Evolutionary conservation across 2,329 filamentous ascomycete genomes (phyloP).

Genomic region (Penicillium decumbens): DNA sequence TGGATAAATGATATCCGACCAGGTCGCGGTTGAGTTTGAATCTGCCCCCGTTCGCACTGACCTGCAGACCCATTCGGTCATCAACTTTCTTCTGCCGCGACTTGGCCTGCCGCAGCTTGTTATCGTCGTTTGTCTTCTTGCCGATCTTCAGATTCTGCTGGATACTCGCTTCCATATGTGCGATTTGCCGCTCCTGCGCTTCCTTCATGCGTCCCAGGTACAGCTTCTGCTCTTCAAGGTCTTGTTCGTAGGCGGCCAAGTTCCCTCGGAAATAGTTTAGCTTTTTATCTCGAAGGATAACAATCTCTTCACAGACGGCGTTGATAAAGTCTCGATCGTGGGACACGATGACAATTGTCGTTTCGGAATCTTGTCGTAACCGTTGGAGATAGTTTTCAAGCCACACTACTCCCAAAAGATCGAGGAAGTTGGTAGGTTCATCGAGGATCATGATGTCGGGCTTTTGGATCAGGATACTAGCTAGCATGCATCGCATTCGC

Average conservation of each 20-base stretch:
- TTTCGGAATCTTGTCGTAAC: constrained; percentile 50
- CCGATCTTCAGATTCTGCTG: constrained; percentile 69
- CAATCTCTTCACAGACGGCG: constrained; percentile 67
- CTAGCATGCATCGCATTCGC: constrained; percentile 65
- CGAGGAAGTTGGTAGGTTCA: constrained; percentile 83
- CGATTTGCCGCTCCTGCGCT: constrained; percentile 72
- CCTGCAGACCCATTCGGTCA: constrained; percentile 71
- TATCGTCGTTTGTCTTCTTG: constrained; percentile 73
- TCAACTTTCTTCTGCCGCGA: constrained; percentile 80
- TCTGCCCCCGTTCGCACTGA: constrained; percentile 64
- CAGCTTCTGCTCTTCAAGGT: constrained; percentile 60
- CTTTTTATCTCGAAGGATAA: constrained; percentile 68
- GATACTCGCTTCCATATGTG: constrained; percentile 76
- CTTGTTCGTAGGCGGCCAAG: constrained; percentile 65
- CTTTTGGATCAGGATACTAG: constrained; percentile 63
- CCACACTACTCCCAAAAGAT: constrained; percentile 80
- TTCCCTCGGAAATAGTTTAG: constrained; percentile 72
- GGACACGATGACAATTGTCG: constrained; percentile 72
- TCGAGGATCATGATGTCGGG: constrained; percentile 76
- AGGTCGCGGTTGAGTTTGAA: constrained; percentile 79
- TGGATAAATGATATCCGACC: constrained; percentile 55
- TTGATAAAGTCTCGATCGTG: constrained; percentile 80
- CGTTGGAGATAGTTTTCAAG: constrained; percentile 66
- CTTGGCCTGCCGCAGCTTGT: constrained; percentile 80
- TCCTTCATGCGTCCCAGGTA: constrained; percentile 72